These are phyloP conservation scores for Xerophyta viscosa DNA, from an alignment of 106 monocot species.

Conservation along the genomic window DNA sequence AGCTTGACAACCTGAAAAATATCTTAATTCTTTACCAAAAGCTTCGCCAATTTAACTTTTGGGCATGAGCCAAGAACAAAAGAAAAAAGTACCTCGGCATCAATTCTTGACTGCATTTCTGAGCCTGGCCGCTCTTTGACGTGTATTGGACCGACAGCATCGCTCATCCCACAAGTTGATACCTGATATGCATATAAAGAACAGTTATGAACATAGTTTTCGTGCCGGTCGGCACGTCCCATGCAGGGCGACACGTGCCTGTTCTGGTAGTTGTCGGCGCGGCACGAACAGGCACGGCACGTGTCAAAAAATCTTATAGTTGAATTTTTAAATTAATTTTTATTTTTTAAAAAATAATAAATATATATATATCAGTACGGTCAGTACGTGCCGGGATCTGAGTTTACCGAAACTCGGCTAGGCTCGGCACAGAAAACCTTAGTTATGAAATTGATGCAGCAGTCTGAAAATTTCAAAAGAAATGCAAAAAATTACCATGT, in stretches of 20 bases:
- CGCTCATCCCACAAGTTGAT: conserved; percentile 97
- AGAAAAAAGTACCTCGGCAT: conserved; percentile 67
- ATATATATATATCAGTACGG: no score
- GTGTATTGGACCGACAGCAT: conserved; percentile 76
- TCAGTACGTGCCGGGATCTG: no score
- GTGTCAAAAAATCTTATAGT: no score
- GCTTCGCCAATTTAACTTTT: not conserved
- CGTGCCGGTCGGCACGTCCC: no score
- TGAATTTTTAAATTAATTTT: no score
- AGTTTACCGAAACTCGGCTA: no score
- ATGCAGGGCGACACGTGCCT: no score
- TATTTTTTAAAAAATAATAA: no score
- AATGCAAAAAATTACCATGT: conserved; percentile 53
- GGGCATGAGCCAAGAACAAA: not conserved
- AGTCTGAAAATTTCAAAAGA: not conserved
- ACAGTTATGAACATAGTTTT: no score
- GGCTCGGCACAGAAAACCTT: not conserved
- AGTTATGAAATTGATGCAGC: not conserved
- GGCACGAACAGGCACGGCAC: no score
- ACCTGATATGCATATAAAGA: conserved; percentile 36
- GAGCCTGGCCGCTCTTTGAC: conserved; percentile 83
- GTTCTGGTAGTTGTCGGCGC: no score
- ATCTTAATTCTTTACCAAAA: not conserved
- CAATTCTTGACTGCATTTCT: conserved; percentile 97
- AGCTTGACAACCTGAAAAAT: conserved; percentile 74